Evolutionary conservation across 768 basidiomycete species (phyloP), one percentile per base, ranked within the genome.

Genomic region (Mrakia frigida): DNA sequence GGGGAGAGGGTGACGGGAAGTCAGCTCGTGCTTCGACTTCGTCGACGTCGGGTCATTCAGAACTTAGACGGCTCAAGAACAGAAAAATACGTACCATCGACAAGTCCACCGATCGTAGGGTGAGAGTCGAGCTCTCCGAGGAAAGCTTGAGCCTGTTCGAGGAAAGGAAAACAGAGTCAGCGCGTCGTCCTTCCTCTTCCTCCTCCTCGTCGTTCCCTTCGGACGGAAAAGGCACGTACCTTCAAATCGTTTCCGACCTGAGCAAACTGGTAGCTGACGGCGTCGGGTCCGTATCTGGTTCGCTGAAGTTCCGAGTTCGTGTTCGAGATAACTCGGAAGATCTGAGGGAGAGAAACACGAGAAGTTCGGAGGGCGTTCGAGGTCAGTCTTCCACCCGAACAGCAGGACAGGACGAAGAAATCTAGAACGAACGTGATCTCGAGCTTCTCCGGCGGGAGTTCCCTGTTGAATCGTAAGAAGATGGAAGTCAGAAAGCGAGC

Each of bases 71-170:
- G n/a, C n/a, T 11, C 5, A 6, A 13, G 73, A 50, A 74, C 37
- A 74, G 84, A 83, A 25, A 84, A 80, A 53, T 80, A 80, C 83
- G 39, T 84, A 80, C 65, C 63, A 52, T 77, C 70, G 33, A 72
- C 53, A 14, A 72, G 70, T 11, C 46, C 46, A 21, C 70, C 70
- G 35, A 72, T 59, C 21, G 21, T 10, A 16, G 70, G 70, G 53
- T 72, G 70, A 11, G 70, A 25, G 33, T 72, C 70, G 35, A 72
- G n/a, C 18, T 53, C 35, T 31, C 50, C 46, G 7, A 72, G 70
- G 83, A 84, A 85, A 1, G 78, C 79, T 25, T 81, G 80, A 0
- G 83, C 83, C 56, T 84, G 81, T 83, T 81, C 9, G 82, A 80
- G 14, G 11, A 56, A 59, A 18, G 5, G 39, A 37, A 50, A n/a